phyloP scores from a whole-genome alignment of 371 early-diverging fungal genomes.

The Mortierella sp. region DNA sequence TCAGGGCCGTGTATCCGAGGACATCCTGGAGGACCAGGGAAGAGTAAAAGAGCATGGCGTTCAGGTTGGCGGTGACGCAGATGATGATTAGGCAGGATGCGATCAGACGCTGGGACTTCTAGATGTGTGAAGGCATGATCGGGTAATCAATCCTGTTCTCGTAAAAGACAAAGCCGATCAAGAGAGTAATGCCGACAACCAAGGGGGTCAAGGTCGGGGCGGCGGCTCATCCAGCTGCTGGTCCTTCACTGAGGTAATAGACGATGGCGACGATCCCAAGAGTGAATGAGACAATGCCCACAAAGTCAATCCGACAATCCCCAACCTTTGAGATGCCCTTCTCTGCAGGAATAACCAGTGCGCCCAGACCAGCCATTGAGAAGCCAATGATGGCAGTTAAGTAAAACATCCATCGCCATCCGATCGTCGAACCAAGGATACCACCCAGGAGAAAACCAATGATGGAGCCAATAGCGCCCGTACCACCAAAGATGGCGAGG shows the following conservation, averaged over 20 bases:
- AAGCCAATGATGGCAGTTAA: slow-evolving; percentile 56
- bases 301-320: slow-evolving; percentile 47
- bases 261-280: slow-evolving; percentile 54
- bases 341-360: slow-evolving; percentile 32
- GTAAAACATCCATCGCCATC: slow-evolving; percentile 63
- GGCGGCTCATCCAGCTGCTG: slow-evolving; percentile 44
- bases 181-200: slow-evolving; percentile 37
- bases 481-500: slow-evolving; percentile 38
- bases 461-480: slow-evolving; percentile 29
- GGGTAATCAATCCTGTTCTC: slow-evolving; percentile 42
- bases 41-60: slow-evolving; percentile 44
- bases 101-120: slow-evolving; percentile 42
- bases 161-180: slow-evolving; percentile 38
- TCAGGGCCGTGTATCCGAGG: slow-evolving; percentile 40
- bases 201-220: slow-evolving; percentile 50
- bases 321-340: slow-evolving; percentile 16
- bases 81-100: slow-evolving; percentile 47
- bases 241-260: slow-evolving; percentile 59
- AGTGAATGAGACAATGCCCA: slow-evolving; percentile 56
- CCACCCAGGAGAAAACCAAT: slow-evolving; percentile 35
- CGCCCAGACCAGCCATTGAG: slow-evolving; percentile 23
- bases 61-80: slow-evolving; percentile 42
- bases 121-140: slow-evolving; percentile 50
- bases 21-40: slow-evolving; percentile 58
- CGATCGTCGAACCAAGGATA: slow-evolving; percentile 38